Conservation (phyloP, 2,329 filamentous ascomycete genomes). For the Rosellinia necatrix region DNA sequence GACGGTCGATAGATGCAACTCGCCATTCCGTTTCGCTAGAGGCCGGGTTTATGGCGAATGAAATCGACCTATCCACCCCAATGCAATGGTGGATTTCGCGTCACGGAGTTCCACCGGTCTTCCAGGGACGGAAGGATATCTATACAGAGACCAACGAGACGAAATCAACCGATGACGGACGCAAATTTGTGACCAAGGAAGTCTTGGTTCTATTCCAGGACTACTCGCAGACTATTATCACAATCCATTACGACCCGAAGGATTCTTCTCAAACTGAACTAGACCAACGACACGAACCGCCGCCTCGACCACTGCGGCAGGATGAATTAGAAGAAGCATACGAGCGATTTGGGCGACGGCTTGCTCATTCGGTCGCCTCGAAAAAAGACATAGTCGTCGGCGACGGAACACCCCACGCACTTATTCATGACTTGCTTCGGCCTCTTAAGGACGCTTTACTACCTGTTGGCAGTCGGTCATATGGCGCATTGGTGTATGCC, state of each 20-base stretch:
- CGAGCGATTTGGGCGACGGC: conserved; percentile 76
- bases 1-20: conserved; percentile 73
- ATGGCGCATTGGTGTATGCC: conserved; percentile 89
- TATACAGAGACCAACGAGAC: conserved; percentile 82
- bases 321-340: conserved; percentile 92
- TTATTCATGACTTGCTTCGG: conserved; percentile 79
- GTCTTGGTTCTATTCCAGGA: conserved; percentile 91
- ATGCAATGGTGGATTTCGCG: conserved; percentile 88
- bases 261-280: conserved; percentile 74
- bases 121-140: conserved; percentile 83
- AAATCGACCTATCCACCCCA: conserved; percentile 76
- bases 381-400: conserved; percentile 82
- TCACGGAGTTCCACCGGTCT: conserved; percentile 76
- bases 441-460: conserved; percentile 74
- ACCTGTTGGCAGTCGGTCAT: conserved; percentile 86
- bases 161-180: conserved; percentile 69
- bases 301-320: conserved; percentile 80
- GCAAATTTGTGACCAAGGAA: conserved; percentile 74
- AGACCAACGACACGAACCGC: conserved; percentile 84
- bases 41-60: conserved; percentile 83
- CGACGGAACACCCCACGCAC: conserved; percentile 77
- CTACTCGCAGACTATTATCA: conserved; percentile 93
- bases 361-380: conserved; percentile 69
- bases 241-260: conserved; percentile 75
- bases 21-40: conserved; percentile 76